phyloP scores from a whole-genome alignment of 495 filamentous ascomycete genomes.

The Pyronema domesticum region DNA sequence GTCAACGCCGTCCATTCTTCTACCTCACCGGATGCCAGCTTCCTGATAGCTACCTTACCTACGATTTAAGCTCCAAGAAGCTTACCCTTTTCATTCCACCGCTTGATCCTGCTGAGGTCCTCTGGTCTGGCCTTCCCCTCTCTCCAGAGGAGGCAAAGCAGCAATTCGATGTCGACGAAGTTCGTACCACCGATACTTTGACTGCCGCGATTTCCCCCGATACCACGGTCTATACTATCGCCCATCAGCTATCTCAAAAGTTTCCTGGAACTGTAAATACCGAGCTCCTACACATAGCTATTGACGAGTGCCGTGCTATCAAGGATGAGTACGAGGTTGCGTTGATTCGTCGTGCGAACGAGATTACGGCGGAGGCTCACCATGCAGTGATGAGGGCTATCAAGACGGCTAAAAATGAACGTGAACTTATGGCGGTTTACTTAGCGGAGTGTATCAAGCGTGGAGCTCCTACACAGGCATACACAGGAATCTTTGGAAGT shows the following conservation, averaged over 20 bases:
- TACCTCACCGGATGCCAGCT: conserved; percentile 79
- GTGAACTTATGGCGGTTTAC: conserved; percentile 66
- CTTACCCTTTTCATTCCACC: conserved; percentile 87
- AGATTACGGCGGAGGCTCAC: conserved; percentile 61
- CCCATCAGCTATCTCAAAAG: conserved; percentile 41
- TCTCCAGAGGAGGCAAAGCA: conserved; percentile 51
- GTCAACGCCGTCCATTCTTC: conserved; percentile 85
- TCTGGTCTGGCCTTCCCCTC: conserved; percentile 85
- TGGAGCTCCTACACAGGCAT: conserved; percentile 61
- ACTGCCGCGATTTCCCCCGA: conserved; percentile 40
- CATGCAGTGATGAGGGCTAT: conserved; percentile 48
- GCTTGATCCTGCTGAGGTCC: conserved; percentile 71
- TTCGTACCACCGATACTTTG: conserved; percentile 45
- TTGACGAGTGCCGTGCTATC: conserved; percentile 58
- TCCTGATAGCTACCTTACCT: conserved; percentile 64
- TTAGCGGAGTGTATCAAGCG: conserved; percentile 54
- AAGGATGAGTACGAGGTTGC: conserved; percentile 79
- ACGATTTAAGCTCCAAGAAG: conserved; percentile 52
- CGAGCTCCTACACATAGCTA: conserved; percentile 47
- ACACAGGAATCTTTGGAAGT: conserved; percentile 64
- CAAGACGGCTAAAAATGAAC: conserved; percentile 52
- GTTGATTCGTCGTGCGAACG: conserved; percentile 65
- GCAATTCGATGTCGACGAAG: conserved; percentile 69
- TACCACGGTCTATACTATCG: conserved; percentile 42
- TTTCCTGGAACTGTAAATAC: conserved; percentile 39